Evolutionary conservation across 2,329 filamentous ascomycete genomes (phyloP).

Genomic region (Capronia americana): DNA sequence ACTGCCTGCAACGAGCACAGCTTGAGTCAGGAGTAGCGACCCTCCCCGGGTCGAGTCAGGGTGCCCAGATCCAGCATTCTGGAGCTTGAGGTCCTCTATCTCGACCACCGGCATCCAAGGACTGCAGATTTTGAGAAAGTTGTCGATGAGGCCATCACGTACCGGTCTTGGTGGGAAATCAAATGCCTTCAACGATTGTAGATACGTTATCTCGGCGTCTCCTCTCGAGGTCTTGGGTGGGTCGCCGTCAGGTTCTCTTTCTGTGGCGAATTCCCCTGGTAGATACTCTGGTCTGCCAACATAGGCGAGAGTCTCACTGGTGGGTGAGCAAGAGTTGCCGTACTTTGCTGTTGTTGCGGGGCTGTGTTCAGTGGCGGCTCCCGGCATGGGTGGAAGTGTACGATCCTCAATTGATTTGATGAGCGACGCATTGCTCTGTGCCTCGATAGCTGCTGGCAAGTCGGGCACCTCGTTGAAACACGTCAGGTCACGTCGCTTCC

Average conservation of each 20-base stretch:
- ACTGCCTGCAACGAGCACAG: too few relatives aligned
- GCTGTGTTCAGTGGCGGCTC: not conserved
- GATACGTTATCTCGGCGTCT: constrained; percentile 6
- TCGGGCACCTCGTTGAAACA: not conserved
- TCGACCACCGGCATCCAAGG: constrained; percentile 35
- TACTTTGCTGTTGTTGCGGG: constrained; percentile 1
- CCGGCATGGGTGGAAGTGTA: not conserved
- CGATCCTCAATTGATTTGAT: too few relatives aligned
- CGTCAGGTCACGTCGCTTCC: constrained; percentile 6
- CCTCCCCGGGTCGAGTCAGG: too few relatives aligned
- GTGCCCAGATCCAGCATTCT: too few relatives aligned
- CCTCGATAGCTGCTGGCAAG: too few relatives aligned
- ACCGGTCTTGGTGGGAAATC: constrained; percentile 27
- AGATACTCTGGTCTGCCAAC: constrained; percentile 12
- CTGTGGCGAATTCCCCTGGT: not conserved
- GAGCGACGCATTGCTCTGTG: too few relatives aligned
- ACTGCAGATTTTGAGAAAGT: constrained; percentile 43
- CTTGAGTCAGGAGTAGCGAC: too few relatives aligned
- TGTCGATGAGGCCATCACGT: constrained; percentile 29
- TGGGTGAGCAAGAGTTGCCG: constrained; percentile 8
- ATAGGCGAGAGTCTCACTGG: constrained; percentile 4
- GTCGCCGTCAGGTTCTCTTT: not conserved
- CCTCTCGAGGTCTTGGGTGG: not conserved
- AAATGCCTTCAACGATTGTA: constrained; percentile 23
- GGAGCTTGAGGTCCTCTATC: too few relatives aligned